Evolutionary conservation across 2,329 filamentous ascomycete species (phyloP), one percentile per base, ranked within the genome.

Genomic region (Aureobasidium sp.): DNA sequence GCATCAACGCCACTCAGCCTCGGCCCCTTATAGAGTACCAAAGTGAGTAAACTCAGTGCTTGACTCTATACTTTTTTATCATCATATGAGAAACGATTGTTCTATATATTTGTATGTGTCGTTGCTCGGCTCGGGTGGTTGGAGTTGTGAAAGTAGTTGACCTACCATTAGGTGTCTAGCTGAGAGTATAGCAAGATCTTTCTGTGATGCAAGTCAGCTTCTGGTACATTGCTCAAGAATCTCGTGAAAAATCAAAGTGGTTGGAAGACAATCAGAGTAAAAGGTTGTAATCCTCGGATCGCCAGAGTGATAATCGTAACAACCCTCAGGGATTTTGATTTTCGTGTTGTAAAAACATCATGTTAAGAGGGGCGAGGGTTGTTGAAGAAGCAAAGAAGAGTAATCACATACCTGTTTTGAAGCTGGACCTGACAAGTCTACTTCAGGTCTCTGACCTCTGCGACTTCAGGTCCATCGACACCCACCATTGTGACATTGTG

Each of bases 401-500:
- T 18, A 31, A 11, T 2, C 11, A 27, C 55, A 36, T 59, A 59
- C 55, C 55, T 47, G 27, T 18, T 36, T 20, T 18, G 27, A 20
- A 4, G 27, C 16, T 25, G 42, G 42, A 47, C 25, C 55, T 36
- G 31, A 20, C 27, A 36, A 36, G 42, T 47, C 55, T 59, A 59
- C n/a, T 36, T 23, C 23, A 50, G 58, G 43, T 61, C 33, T 51
- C 62, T 56, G 40, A 65, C 62, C 25, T 53, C 33, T 13, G 42
- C 62, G 25, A 93, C 81, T 77, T 91, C 88, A 54, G 81, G 78
- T 9, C 87, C 84, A 43, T 87, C 81, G 67, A 86, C 78, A 63
- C 79, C 81, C 50, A 96, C 85, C 60, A 96, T 81, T 53, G 75
- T 79, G 40, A 95, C 89, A 1, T 92, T 93, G 16, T 78, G 80